These are phyloP conservation scores for Tardiomyces blankii DNA, from an alignment of 1,139 yeast genomes.

Conservation along the genomic window DNA sequence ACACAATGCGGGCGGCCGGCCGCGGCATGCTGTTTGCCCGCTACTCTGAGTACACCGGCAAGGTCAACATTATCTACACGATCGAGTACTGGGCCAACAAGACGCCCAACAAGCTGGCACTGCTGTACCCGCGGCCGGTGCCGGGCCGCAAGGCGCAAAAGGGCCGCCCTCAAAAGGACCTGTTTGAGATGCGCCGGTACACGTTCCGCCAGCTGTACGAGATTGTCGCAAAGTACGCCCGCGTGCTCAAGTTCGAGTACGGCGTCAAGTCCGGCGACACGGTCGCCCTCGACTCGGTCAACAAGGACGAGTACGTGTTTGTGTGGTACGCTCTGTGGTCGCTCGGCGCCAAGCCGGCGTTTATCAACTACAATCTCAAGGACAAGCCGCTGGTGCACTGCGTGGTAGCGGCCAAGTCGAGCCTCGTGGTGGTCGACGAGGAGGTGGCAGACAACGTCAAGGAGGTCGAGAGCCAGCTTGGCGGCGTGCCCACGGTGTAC, in stretches of 20 bases:
- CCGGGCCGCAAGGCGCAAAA: conserved; percentile 1
- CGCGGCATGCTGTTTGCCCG: conserved; percentile 12
- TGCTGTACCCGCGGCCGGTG: conserved; percentile 52
- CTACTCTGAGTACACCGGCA: conserved; percentile 30
- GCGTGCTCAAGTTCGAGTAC: conserved; percentile 50
- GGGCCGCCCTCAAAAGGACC: conserved; percentile 31
- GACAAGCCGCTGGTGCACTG: conserved; percentile 76
- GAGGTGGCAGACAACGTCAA: conserved; percentile 48
- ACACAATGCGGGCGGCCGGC: conserved; percentile 15
- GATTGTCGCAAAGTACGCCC: conserved; percentile 52
- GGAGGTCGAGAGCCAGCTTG: conserved; percentile 41
- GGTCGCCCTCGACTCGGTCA: conserved; percentile 71
- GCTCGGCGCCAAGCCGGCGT: conserved; percentile 82
- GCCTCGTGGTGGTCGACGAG: conserved; percentile 64
- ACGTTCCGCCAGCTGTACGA: conserved; percentile 63
- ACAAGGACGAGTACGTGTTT: conserved; percentile 71
- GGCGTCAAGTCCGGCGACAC: conserved; percentile 56
- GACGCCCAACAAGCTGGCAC: conserved; percentile 44
- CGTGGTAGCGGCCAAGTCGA: conserved; percentile 53
- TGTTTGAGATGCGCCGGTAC: conserved; percentile 48
- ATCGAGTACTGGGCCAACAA: conserved; percentile 43
- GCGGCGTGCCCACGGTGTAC: conserved; percentile 35
- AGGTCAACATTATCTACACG: conserved; percentile 54
- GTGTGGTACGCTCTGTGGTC: conserved; percentile 87
- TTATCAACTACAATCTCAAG: conserved; percentile 68